Percentiles rank a stretch among this genome's conserved stretches.
Conservation (phyloP, 495 filamentous ascomycete species). For the Tuber indicum region DNA sequence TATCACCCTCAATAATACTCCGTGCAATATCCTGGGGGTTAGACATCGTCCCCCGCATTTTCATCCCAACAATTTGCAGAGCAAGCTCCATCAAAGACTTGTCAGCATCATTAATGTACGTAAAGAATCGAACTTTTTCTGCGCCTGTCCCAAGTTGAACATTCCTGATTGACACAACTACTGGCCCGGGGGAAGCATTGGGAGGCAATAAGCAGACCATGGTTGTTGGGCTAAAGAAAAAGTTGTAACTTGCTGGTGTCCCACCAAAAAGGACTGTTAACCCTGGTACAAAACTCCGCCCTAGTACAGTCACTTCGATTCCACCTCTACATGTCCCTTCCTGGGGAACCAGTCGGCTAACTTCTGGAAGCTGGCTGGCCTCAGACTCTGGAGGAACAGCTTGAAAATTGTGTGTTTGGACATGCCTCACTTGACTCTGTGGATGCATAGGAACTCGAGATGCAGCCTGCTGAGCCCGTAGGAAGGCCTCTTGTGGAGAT, state of each 20-base stretch:
- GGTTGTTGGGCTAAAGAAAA: slow-evolving; percentile 72
- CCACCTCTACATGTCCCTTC: slow-evolving; percentile 77
- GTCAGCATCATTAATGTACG: slow-evolving; percentile 73
- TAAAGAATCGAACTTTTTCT: slow-evolving; percentile 55
- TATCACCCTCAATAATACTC: slow-evolving; percentile 48
- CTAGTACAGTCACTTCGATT: slow-evolving; percentile 76
- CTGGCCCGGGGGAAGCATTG: slow-evolving; percentile 59
- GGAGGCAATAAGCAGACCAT: slow-evolving; percentile 82
- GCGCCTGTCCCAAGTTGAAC: slow-evolving; percentile 51
- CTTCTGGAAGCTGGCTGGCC: slow-evolving; percentile 42
- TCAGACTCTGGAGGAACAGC: slow-evolving; percentile 25
- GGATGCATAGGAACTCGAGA: slow-evolving; percentile 10
- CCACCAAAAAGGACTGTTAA: slow-evolving; percentile 85
- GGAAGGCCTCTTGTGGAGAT: slow-evolving; percentile 25
- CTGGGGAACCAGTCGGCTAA: slow-evolving; percentile 57
- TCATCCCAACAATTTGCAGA: slow-evolving; percentile 52
- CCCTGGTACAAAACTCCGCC: slow-evolving; percentile 69
- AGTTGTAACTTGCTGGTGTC: slow-evolving; percentile 66
- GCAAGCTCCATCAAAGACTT: slow-evolving; percentile 61
- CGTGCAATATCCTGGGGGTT: slow-evolving; percentile 52
- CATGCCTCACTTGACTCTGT: slow-evolving; percentile 19
- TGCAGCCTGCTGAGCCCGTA: slow-evolving; percentile 17
- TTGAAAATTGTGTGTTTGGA: slow-evolving; percentile 21
- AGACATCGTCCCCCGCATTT: slow-evolving; percentile 51
- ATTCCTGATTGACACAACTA: slow-evolving; percentile 56